Percentiles rank a stretch among this genome's conserved stretches.
Conservation (phyloP, 2,329 filamentous ascomycete species). For the Penicillium palitans region DNA sequence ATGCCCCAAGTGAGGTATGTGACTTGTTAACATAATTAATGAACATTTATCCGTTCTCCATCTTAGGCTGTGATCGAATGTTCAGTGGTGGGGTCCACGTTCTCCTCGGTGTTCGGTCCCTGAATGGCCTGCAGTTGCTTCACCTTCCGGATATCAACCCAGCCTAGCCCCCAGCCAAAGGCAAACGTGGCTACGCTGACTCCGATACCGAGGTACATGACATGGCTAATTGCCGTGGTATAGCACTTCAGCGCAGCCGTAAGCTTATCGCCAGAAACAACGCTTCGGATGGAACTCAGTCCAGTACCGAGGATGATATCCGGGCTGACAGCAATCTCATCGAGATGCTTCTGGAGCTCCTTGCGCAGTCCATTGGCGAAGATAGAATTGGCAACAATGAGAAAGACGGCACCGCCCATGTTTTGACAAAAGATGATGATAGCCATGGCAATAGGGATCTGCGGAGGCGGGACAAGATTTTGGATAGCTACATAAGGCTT, state of each 20-base stretch:
- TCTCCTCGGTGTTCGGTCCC: background rate
- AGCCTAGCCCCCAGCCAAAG: background rate
- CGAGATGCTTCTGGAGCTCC: constrained; percentile 10
- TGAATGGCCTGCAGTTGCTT: background rate
- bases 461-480: constrained; percentile 23
- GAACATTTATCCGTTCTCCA: background rate
- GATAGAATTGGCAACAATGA: constrained; percentile 30
- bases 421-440: constrained; percentile 33
- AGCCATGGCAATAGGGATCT: constrained; percentile 31
- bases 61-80: background rate
- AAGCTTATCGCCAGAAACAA: background rate
- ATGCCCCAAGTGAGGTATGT: background rate
- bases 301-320: background rate
- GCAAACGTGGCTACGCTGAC: background rate
- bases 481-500: constrained; percentile 28
- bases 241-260: background rate
- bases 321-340: constrained; percentile 22
- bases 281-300: background rate
- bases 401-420: constrained; percentile 33
- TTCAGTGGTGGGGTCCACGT: background rate
- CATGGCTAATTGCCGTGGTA: background rate
- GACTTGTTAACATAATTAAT: background rate
- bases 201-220: background rate
- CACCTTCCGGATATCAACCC: constrained; percentile 6
- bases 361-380: constrained; percentile 32